Percentiles rank a stretch among this genome's conserved stretches.
Conservation (phyloP, 2,329 filamentous ascomycete genomes). For the Penicillium nordicum region DNA sequence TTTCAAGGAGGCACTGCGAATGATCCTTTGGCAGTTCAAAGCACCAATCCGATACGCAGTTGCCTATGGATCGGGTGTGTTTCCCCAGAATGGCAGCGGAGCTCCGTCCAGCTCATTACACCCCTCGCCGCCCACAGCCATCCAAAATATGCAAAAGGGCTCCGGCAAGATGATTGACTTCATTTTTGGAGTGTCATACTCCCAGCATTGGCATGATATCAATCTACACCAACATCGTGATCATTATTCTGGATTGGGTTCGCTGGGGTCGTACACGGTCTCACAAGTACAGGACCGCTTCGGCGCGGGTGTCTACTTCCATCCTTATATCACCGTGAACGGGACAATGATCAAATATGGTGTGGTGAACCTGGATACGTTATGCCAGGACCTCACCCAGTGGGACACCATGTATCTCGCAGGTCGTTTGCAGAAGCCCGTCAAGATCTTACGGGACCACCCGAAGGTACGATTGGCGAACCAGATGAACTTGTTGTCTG, state of each 20-base stretch:
- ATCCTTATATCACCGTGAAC: constrained; percentile 90
- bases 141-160: constrained; percentile 80
- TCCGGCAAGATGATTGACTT: constrained; percentile 97
- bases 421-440: constrained; percentile 91
- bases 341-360: constrained; percentile 97
- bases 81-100: constrained; percentile 65
- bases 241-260: constrained; percentile 85
- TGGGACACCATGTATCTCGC: constrained; percentile 98
- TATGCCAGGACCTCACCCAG: constrained; percentile 78
- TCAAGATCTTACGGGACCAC: constrained; percentile 95
- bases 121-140: constrained; percentile 73
- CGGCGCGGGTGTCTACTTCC: constrained; percentile 96
- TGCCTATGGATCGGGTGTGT: constrained; percentile 95
- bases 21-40: constrained; percentile 85
- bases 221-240: constrained; percentile 84
- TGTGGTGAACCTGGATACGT: constrained; percentile 87
- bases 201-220: constrained; percentile 93
- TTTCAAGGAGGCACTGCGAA: constrained; percentile 84
- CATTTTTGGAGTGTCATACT: constrained; percentile 91
- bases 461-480: constrained; percentile 89
- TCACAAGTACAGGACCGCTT: constrained; percentile 80
- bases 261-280: constrained; percentile 78
- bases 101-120: constrained; percentile 53
- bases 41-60: constrained; percentile 96
- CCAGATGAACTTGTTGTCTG: constrained; percentile 91